Percentiles rank a stretch among this genome's conserved stretches.
phyloP scores from a whole-genome alignment of 176 grass and related monocot genomes.

The Elymus sibiricus region DNA sequence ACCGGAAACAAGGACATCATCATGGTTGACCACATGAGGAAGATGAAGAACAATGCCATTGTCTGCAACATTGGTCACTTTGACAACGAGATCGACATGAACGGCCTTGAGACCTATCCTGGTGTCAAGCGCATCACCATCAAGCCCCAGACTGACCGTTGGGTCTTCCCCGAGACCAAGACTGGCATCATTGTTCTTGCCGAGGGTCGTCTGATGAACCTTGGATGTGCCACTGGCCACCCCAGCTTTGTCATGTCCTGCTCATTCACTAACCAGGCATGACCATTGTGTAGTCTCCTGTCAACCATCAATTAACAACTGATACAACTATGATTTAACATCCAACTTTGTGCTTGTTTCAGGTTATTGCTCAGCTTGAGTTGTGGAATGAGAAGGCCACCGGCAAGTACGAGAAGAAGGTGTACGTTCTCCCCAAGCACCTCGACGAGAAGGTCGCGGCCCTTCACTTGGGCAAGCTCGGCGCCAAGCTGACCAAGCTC shows the following conservation, averaged over 20 bases:
- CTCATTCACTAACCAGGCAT: slow-evolving; percentile 98
- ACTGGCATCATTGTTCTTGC: slow-evolving; percentile 87
- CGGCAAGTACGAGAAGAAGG: slow-evolving; percentile 98
- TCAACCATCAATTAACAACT: background rate
- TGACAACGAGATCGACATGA: slow-evolving; percentile 98
- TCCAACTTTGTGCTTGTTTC: slow-evolving; percentile 5
- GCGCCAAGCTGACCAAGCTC: slow-evolving; percentile 85
- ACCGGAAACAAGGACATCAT: slow-evolving; percentile 99
- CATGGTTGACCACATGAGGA: slow-evolving; percentile 98
- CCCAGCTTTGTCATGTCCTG: slow-evolving; percentile 99
- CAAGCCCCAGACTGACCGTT: slow-evolving; percentile 98
- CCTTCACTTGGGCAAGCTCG: slow-evolving; percentile 88
- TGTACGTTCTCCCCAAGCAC: slow-evolving; percentile 93
- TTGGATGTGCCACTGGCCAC: slow-evolving; percentile 91
- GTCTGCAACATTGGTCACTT: slow-evolving; percentile 99
- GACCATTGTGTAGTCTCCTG: background rate
- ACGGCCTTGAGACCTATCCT: slow-evolving; percentile 78
- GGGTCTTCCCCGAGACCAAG: slow-evolving; percentile 95
- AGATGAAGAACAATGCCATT: slow-evolving; percentile 99
- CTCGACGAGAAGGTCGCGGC: slow-evolving; percentile 97
- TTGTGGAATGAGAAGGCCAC: slow-evolving; percentile 85
- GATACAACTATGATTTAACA: background rate
- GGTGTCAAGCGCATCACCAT: slow-evolving; percentile 96
- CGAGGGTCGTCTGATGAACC: slow-evolving; percentile 97
- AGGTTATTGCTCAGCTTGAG: slow-evolving; percentile 97